A percentile compares a stretch with the other conserved stretches of the same genome.
phyloP scores from a whole-genome alignment of 371 early-diverging fungal genomes.

The Encephalitozoon cuniculi region DNA sequence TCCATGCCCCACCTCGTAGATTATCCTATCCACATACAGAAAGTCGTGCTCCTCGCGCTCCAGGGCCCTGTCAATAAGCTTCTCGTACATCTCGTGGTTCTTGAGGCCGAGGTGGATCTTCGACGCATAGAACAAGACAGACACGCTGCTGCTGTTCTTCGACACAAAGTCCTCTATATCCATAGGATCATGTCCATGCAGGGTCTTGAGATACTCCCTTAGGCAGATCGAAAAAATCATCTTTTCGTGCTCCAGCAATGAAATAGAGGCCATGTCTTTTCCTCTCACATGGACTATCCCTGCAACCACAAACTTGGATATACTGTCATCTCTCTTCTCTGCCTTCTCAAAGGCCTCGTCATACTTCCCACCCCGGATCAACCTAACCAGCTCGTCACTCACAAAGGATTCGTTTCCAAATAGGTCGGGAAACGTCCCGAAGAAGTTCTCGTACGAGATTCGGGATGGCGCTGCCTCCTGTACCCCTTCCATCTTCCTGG shows the following conservation, averaged over 20 bases:
- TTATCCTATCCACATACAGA: constrained; percentile 5
- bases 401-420: constrained; percentile 2
- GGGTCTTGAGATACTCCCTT: background rate
- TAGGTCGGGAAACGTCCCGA: background rate
- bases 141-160: background rate
- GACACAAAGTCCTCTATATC: constrained; percentile 8
- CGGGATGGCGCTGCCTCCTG: background rate
- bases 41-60: background rate
- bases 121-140: background rate
- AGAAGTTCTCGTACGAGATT: background rate
- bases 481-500: background rate
- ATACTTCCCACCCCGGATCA: background rate
- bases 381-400: background rate
- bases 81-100: background rate
- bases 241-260: constrained; percentile 1
- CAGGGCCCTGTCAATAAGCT: background rate
- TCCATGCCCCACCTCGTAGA: constrained; percentile 1
- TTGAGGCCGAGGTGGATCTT: constrained; percentile 1
- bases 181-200: background rate
- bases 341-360: background rate
- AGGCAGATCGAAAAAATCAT: background rate
- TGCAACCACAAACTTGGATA: background rate
- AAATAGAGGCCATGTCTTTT: background rate
- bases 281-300: background rate
- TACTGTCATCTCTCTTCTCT: background rate